Evolutionary conservation across 768 basidiomycete species (phyloP), one percentile per base, ranked within the genome.

Genomic region (Bullera alba): DNA sequence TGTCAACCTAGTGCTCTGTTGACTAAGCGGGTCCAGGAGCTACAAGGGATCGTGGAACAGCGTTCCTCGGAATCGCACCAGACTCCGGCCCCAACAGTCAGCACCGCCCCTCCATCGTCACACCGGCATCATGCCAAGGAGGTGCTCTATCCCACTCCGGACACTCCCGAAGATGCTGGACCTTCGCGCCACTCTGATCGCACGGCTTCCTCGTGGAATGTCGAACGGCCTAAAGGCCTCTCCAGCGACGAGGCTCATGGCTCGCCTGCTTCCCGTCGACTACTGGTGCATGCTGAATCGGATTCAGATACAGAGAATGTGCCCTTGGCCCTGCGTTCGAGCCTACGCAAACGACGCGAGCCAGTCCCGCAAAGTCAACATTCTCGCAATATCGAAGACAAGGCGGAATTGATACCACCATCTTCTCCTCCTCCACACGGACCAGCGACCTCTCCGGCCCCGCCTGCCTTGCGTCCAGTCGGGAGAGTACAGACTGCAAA

Each of bases 351-450:
- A n/a, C n/a, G n/a, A n/a, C n/a, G n/a, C n/a, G n/a, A n/a, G n/a
- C n/a, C n/a, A n/a, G n/a, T n/a, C 2, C 58, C 56, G 49, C 54
- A 32, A 16, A 38, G 22, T 17, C 27, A 51, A 27, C 44, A 41
- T 5, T 49, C 48, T 21, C 26, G 50, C n/a, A 26, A 37, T 16
- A 28, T 19, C 19, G 36, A 51, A 12, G n/a, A n/a, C n/a, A n/a
- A n/a, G n/a, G n/a, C n/a, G 32, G 43, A 57, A 36, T 32, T 63
- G 37, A 56, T 64, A 22, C 62, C 62, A 26, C 58, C 62, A 30
- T 64, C 62, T 23, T 51, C 58, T 2, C 52, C 62, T 16, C 53
- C 53, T 17, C n/a, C n/a, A n/a, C n/a, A n/a, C n/a, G n/a, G n/a
- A n/a, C n/a, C n/a, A n/a, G n/a, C n/a, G n/a, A n/a, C n/a, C n/a